phyloP scores from a whole-genome alignment of 2,329 filamentous ascomycete genomes.

The Fusarium acutatum region DNA sequence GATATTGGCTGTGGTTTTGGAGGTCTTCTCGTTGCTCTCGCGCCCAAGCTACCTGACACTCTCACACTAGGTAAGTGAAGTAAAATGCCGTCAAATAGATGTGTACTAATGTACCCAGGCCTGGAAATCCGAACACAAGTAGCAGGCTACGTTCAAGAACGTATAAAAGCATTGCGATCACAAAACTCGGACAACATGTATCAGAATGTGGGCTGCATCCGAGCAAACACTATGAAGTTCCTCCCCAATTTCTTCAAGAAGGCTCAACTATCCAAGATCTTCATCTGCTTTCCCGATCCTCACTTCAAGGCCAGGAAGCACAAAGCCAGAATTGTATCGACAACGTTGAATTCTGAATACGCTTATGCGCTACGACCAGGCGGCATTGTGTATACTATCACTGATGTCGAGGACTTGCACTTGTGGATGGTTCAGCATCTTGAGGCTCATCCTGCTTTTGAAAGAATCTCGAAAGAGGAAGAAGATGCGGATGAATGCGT shows the following conservation, averaged over 20 bases:
- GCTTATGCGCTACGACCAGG: constrained; percentile 85
- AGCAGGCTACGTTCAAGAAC: constrained; percentile 87
- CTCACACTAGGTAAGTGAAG: constrained; percentile 76
- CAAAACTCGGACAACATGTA: constrained; percentile 70
- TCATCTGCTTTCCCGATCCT: constrained; percentile 97
- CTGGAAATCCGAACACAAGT: constrained; percentile 94
- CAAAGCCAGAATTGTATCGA: constrained; percentile 92
- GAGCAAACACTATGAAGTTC: constrained; percentile 99
- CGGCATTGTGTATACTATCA: constrained; percentile 94
- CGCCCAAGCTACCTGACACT: constrained; percentile 81
- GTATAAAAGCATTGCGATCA: constrained; percentile 80
- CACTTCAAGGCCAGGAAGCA: constrained; percentile 98
- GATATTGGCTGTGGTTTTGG: constrained; percentile 99
- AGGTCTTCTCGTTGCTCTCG: constrained; percentile 85
- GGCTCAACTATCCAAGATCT: constrained; percentile 85
- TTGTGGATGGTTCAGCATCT: constrained; percentile 93
- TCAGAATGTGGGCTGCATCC: constrained; percentile 88
- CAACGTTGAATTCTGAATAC: constrained; percentile 90
- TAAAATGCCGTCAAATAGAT: neutral
- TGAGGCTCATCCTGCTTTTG: constrained; percentile 79
- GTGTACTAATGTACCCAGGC: constrained; percentile 57
- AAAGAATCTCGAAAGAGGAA: constrained; percentile 74
- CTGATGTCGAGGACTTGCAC: constrained; percentile 94
- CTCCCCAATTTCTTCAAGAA: constrained; percentile 95
- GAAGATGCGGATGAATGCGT: constrained; percentile 76